A percentile compares a stretch with the other conserved stretches of the same genome.
phyloP scores from a whole-genome alignment of 2,329 filamentous ascomycete genomes.

The Fusarium buharicum region DNA sequence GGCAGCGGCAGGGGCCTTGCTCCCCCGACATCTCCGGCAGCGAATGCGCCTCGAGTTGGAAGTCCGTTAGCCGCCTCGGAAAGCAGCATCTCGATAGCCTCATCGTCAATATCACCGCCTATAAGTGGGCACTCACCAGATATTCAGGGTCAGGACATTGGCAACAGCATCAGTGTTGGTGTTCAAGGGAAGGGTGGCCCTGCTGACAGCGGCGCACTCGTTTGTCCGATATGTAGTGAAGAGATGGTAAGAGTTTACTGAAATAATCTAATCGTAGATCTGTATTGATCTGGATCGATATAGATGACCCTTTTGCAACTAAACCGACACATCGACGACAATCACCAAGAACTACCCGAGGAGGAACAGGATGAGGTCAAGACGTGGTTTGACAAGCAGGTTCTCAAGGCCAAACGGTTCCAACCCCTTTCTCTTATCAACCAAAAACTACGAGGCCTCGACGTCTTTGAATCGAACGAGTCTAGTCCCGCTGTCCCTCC shows the following conservation, averaged over 20 bases:
- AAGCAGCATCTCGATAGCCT: conserved; percentile 82
- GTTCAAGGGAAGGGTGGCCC: conserved; percentile 64
- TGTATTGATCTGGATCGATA: background rate
- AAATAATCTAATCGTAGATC: too few species aligned
- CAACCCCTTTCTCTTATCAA: conserved; percentile 91
- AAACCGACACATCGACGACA: conserved; percentile 86
- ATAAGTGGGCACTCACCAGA: conserved; percentile 72
- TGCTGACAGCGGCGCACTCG: conserved; percentile 68
- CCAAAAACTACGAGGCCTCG: conserved; percentile 90
- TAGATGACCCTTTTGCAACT: conserved; percentile 92
- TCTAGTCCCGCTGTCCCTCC: conserved; percentile 54
- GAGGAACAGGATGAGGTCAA: conserved; percentile 93
- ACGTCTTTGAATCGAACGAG: conserved; percentile 94
- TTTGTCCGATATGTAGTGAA: conserved; percentile 98
- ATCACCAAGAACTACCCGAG: conserved; percentile 87
- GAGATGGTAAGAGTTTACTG: conserved; percentile 79
- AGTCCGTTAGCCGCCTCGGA: conserved; percentile 67
- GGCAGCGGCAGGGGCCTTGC: conserved; percentile 87
- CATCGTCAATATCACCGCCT: conserved; percentile 72
- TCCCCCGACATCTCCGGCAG: conserved; percentile 62
- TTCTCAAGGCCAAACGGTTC: conserved; percentile 91
- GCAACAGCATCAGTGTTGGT: conserved; percentile 79
- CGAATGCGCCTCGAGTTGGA: conserved; percentile 56
- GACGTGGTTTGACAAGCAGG: conserved; percentile 96
- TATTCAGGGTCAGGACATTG: conserved; percentile 76